Evolutionary conservation across 83 land plant genomes (phyloP), one percentile per base, ranked within the genome.

Genomic region (Picea engelmannii): DNA sequence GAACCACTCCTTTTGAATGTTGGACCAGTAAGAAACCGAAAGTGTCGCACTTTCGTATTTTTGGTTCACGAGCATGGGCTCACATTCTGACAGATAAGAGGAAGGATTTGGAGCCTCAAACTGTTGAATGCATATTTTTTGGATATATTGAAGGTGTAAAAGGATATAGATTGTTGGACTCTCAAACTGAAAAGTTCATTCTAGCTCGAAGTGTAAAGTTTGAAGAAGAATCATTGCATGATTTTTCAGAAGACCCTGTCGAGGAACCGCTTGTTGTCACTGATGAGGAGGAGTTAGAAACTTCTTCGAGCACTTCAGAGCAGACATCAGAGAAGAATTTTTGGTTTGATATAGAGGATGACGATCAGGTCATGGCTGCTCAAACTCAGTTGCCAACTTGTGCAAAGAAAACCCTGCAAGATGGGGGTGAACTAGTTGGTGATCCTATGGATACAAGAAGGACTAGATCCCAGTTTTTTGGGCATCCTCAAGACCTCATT

Each of bases 41-140:
- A 5, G 66, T 21, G 25, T n/a, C 66, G 5, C 66, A 64, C 9
- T 64, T 64, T 21, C 23, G 5, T 5, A 21, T 64, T 64, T 64
- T 23, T 64, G 5, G 25, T n/a, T 62, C 66, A 64, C 3, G 7
- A 7, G 5, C 25, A 64, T n/a, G 25, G 25, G 66, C 6, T 4
- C 10, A 24, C 25, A 64, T 64, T 64, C 66, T 5, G n/a, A n/a
- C 23, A 64, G 66, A 64, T 15, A 23, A 64, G 66, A 23, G 66
- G 66, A 64, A 64, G 6, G 66, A 64, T 64, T 64, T 64, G 66
- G 27, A 64, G 66, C 66, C 64, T 62, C 17, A 62, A 62, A 62
- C 23, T 17, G n/a, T 17, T 17, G 64, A 62, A 62, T 62, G 0
- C 25, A 64, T 64, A 4, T 64, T 64, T 64, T 0, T 64, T n/a